phyloP scores from a whole-genome alignment of 495 filamentous ascomycete species.

The Rusavskia elegans region DNA sequence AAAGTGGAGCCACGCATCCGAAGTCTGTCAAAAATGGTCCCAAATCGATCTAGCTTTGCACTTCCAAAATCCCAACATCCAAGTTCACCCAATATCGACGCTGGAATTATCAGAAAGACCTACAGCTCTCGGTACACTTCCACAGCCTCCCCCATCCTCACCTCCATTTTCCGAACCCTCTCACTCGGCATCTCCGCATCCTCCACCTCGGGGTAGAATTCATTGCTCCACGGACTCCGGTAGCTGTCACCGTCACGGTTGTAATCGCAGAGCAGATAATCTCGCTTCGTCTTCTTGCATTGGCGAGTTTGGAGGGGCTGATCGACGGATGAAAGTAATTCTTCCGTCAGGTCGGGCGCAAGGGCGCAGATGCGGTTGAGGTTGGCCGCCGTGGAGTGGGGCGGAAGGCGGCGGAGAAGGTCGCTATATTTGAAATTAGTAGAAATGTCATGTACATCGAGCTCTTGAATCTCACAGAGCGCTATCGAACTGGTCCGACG shows the following conservation, averaged over 20 bases:
- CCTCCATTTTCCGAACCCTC: constrained; percentile 80
- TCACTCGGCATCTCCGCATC: constrained; percentile 68
- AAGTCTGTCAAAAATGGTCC: too few species aligned
- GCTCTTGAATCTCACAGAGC: constrained; percentile 31
- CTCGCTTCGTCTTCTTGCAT: constrained; percentile 74
- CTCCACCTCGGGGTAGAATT: constrained; percentile 74
- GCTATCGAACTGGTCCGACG: constrained; percentile 42
- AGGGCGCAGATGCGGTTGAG: constrained; percentile 71
- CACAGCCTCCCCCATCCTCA: constrained; percentile 86
- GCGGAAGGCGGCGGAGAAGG: constrained; percentile 94
- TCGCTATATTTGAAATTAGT: constrained; percentile 42
- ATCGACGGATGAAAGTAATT: constrained; percentile 93
- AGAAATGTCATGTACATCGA: too few species aligned
- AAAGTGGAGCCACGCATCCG: too few species aligned
- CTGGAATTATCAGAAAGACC: constrained; percentile 14
- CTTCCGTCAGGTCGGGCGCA: constrained; percentile 84
- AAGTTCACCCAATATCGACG: too few species aligned
- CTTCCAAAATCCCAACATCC: too few species aligned
- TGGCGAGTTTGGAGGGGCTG: constrained; percentile 77
- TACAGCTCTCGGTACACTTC: constrained; percentile 87
- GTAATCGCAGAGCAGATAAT: constrained; percentile 98
- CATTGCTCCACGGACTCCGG: constrained; percentile 93
- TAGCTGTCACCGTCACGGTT: constrained; percentile 97
- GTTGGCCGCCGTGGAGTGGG: constrained; percentile 73
- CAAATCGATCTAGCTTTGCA: too few species aligned